Evolutionary conservation across 2,329 filamentous ascomycete species (phyloP), one percentile per base, ranked within the genome.

Genomic region (Golovinomyces cichoracearum): DNA sequence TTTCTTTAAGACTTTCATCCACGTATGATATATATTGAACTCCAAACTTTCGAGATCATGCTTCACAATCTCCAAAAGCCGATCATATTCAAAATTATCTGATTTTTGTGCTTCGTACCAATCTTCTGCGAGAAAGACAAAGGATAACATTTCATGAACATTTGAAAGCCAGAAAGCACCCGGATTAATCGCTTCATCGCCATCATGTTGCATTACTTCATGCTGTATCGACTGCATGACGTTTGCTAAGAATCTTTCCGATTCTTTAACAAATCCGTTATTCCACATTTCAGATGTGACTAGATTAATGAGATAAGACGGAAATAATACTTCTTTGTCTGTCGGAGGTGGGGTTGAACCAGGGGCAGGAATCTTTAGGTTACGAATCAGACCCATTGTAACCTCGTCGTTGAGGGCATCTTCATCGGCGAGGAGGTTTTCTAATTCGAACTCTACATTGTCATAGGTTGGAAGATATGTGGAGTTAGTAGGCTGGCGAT

Each of bases 211-310:
- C 90, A 98, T 95, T 50, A 98, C 90, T 63, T 98, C 90, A 63
- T 95, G 86, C 63, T 98, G 90, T 60, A 98, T 95, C 6, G 86
- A 93, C 66, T 95, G 90, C 90, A 98, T 98, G 54, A 98, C 90
- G 59, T 95, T 98, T 60, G 90, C 90, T 53, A 98, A 72, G 74
- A 98, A 98, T 49, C 88, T 82, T 66, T 98, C 90, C 3, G 90
- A 95, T 66, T 98, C 90, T 69, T 98, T 98, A 58, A 98, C 90
- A 61, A 94, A 98, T 44, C 90, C 90, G 59, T 98, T 98, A 69
- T 98, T 98, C 90, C 90, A 98, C 90, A 98, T 98, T 68, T 98
- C 90, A 15, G 86, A 95, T 12, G 90, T 98, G 54, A 98, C 90
- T 52, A 98, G 72, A 65, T 98, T 98, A 70, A 98, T 98, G 57